These are phyloP conservation scores for Hypomyces rosellus DNA, from an alignment of 2,329 filamentous ascomycete genomes.

Conservation along the genomic window DNA sequence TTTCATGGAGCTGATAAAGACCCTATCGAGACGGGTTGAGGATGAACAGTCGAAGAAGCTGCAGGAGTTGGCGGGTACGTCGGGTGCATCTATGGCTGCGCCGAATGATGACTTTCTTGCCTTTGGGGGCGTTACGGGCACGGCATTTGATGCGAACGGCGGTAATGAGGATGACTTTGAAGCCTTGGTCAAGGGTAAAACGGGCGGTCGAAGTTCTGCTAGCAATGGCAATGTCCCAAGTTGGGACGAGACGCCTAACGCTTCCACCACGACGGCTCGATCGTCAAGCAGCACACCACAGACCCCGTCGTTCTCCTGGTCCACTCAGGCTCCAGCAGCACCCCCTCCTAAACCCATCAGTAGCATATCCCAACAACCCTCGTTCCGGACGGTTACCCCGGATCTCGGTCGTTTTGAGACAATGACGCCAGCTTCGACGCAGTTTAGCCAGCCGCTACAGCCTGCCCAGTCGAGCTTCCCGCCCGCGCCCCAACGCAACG, in stretches of 20 bases:
- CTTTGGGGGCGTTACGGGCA: slow-evolving; percentile 61
- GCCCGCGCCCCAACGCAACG: slow-evolving; percentile 20
- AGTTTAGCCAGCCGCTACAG: slow-evolving; percentile 56
- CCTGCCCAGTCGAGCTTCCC: slow-evolving; percentile 29
- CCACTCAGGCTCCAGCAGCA: slow-evolving; percentile 45
- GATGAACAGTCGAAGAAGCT: slow-evolving; percentile 84
- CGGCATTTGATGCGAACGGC: slow-evolving; percentile 47
- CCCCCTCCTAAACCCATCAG: slow-evolving; percentile 24
- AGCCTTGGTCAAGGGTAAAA: slow-evolving; percentile 70
- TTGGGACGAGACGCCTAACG: slow-evolving; percentile 42
- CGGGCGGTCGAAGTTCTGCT: slow-evolving; percentile 26
- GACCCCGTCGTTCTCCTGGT: slow-evolving; percentile 57
- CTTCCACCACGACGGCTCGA: slow-evolving; percentile 22
- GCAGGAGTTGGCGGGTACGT: slow-evolving; percentile 66
- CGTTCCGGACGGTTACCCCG: slow-evolving; percentile 53
- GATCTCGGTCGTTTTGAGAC: slow-evolving; percentile 50
- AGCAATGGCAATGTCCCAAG: slow-evolving; percentile 34
- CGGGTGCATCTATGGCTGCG: slow-evolving; percentile 40
- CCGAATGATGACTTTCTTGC: slow-evolving; percentile 62
- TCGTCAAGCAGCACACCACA: slow-evolving; percentile 33
- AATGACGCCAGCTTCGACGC: slow-evolving; percentile 53
- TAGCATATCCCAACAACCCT: slow-evolving; percentile 30
- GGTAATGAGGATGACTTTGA: slow-evolving; percentile 73
- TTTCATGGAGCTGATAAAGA: slow-evolving; percentile 86
- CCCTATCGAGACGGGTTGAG: slow-evolving; percentile 72